Conservation (phyloP, 495 filamentous ascomycete genomes). For the Podospora australis region DNA sequence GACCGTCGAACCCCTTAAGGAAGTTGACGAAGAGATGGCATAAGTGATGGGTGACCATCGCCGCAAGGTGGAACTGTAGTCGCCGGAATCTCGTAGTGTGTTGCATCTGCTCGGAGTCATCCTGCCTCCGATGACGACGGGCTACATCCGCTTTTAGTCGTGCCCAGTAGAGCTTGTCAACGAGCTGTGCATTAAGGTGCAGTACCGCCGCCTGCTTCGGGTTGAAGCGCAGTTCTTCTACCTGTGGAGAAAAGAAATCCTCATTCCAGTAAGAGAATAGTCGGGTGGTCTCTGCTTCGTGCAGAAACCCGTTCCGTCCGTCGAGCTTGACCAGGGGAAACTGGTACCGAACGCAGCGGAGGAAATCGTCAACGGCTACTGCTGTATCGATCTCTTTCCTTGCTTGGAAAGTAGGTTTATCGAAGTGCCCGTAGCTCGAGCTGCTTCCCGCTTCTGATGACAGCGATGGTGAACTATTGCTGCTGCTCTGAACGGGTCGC, state of each 20-base stretch:
- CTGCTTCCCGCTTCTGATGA: too few species aligned
- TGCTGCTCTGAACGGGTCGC: too few species aligned
- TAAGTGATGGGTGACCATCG: conserved; percentile 18
- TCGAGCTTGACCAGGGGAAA: conserved; percentile 18
- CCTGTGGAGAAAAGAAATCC: too few species aligned
- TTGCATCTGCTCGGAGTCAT: background rate
- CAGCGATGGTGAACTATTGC: too few species aligned
- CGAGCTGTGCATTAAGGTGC: conserved; percentile 16
- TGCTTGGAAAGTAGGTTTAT: too few species aligned
- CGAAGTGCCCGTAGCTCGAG: too few species aligned
- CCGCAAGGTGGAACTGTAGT: conserved; percentile 17
- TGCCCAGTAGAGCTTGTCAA: conserved; percentile 17
- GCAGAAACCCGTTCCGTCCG: conserved; percentile 13
- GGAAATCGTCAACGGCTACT: conserved; percentile 11
- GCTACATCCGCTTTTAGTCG: conserved; percentile 16
- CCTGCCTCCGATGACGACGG: conserved; percentile 5
- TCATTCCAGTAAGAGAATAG: conserved; percentile 4
- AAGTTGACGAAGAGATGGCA: conserved; percentile 21
- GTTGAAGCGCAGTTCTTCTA: conserved; percentile 15
- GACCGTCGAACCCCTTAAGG: conserved; percentile 4
- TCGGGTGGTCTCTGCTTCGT: conserved; percentile 3
- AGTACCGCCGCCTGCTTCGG: conserved; percentile 14
- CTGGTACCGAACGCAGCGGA: conserved; percentile 11
- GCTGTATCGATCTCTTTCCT: conserved; percentile 1
- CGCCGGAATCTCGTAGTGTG: conserved; percentile 11